Percentiles rank a stretch among this genome's conserved stretches.
phyloP scores from a whole-genome alignment of 805 yeast genomes.

The Candida tibetensis region DNA sequence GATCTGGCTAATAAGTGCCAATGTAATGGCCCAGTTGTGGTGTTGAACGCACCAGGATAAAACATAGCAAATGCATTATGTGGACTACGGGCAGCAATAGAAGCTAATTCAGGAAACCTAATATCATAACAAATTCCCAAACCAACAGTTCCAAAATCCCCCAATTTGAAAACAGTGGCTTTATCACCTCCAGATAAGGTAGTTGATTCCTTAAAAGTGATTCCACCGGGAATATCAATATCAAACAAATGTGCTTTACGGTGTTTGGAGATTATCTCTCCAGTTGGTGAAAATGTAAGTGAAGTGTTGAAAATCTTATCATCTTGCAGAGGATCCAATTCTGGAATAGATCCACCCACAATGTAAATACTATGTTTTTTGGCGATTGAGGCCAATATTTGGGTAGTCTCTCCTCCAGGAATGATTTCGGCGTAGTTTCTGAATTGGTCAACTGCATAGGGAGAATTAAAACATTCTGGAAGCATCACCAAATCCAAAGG shows the following conservation, averaged over 20 bases:
- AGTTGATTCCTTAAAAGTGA: constrained; percentile 79
- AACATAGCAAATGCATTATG: constrained; percentile 70
- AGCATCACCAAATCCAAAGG: constrained; percentile 69
- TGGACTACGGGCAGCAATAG: constrained; percentile 59
- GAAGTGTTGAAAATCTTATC: constrained; percentile 40
- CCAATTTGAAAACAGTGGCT: constrained; percentile 72
- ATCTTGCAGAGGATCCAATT: constrained; percentile 49
- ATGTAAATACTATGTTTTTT: constrained; percentile 57
- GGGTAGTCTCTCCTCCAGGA: constrained; percentile 68
- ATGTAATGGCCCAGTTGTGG: constrained; percentile 80
- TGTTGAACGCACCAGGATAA: constrained; percentile 83
- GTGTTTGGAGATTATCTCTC: constrained; percentile 81
- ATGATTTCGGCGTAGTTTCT: constrained; percentile 85
- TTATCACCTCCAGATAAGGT: constrained; percentile 76
- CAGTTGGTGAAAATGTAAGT: constrained; percentile 61
- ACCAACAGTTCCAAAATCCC: constrained; percentile 69
- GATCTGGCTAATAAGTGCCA: constrained; percentile 76
- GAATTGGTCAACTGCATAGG: constrained; percentile 85
- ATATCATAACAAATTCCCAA: constrained; percentile 84
- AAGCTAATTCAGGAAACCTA: constrained; percentile 76
- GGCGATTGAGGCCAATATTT: constrained; percentile 65
- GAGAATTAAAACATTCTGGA: constrained; percentile 97
- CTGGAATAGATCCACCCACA: constrained; percentile 94
- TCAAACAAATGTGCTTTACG: constrained; percentile 91
- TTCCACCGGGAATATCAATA: constrained; percentile 87